These are phyloP conservation scores for Chlamydomonas eustigma DNA, from an alignment of 139 green algal genomes.

Conservation along the genomic window DNA sequence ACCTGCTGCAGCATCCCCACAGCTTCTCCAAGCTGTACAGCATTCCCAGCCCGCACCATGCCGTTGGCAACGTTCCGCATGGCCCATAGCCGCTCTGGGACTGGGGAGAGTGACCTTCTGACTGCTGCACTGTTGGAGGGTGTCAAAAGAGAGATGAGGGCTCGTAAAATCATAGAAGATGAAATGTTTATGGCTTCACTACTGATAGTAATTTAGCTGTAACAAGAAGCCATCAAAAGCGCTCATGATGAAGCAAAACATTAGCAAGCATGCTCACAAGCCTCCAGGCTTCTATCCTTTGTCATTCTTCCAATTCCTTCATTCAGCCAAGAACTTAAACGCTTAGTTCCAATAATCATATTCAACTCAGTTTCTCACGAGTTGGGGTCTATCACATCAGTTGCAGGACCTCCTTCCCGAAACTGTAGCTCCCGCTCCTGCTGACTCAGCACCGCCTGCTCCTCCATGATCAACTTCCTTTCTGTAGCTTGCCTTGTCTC, in stretches of 20 bases:
- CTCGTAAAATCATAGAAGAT: too few relatives aligned
- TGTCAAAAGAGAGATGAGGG: too few relatives aligned
- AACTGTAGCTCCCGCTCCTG: background rate
- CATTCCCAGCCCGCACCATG: constrained; percentile 21
- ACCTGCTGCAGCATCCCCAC: background rate
- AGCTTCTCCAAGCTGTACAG: constrained; percentile 4
- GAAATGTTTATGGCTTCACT: background rate
- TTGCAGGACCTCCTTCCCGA: background rate
- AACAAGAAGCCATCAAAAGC: too few relatives aligned
- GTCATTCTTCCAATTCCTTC: too few relatives aligned
- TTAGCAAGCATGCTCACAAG: too few relatives aligned
- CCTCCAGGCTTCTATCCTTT: too few relatives aligned
- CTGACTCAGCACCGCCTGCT: background rate
- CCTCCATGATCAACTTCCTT: background rate
- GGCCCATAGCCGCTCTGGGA: constrained; percentile 45
- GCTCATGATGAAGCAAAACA: too few relatives aligned
- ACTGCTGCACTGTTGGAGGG: background rate
- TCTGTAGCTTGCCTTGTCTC: background rate
- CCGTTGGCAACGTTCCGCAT: constrained; percentile 46
- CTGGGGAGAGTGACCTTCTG: constrained; percentile 3
- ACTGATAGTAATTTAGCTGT: background rate
- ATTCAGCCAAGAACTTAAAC: too few relatives aligned
- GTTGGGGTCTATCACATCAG: background rate
- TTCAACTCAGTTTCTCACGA: too few relatives aligned
- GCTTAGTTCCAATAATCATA: too few relatives aligned